Conservation (phyloP, 1,139 yeast genomes). For the Candida freyschussii region DNA sequence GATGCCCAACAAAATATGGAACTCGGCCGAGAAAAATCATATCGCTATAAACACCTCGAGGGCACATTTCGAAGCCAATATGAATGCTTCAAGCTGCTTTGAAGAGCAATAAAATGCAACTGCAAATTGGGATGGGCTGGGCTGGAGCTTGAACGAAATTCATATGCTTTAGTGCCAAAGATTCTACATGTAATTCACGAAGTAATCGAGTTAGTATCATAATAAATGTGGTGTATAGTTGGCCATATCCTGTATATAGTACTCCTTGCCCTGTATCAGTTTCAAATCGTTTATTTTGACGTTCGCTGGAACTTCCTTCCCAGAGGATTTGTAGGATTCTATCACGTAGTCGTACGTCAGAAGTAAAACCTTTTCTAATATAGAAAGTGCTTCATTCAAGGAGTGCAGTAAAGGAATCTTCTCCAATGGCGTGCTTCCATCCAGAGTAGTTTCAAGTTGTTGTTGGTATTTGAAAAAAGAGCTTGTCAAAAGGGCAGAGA, state of each 20-base stretch:
- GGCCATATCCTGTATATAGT: slow-evolving; percentile 16
- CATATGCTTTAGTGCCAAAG: neutral
- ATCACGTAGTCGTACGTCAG: slow-evolving; percentile 27
- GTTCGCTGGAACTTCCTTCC: slow-evolving; percentile 7
- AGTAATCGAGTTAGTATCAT: neutral
- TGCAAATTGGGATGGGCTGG: too few relatives aligned
- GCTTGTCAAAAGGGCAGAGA: slow-evolving; percentile 73
- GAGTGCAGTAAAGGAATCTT: slow-evolving; percentile 22
- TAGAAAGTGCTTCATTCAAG: slow-evolving; percentile 29
- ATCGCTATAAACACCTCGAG: too few relatives aligned
- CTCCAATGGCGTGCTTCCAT: slow-evolving; percentile 7
- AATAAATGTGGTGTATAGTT: slow-evolving; percentile 3
- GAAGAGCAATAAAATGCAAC: too few relatives aligned
- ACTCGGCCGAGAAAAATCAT: too few relatives aligned
- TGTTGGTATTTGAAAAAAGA: slow-evolving; percentile 37
- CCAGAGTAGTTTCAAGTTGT: slow-evolving; percentile 7
- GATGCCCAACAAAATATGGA: too few relatives aligned
- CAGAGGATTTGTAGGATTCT: slow-evolving; percentile 12
- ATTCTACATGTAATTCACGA: neutral
- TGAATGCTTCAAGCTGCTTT: too few relatives aligned
- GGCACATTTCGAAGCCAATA: too few relatives aligned
- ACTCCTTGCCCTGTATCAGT: slow-evolving; percentile 30
- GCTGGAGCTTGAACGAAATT: too few relatives aligned
- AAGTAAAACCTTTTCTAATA: slow-evolving; percentile 30
- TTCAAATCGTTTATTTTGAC: slow-evolving; percentile 31